A percentile compares a stretch with the other conserved stretches of the same genome.
These are phyloP conservation scores for Lentinula aciculospora DNA, from an alignment of 768 basidiomycete species.

Conservation along the genomic window DNA sequence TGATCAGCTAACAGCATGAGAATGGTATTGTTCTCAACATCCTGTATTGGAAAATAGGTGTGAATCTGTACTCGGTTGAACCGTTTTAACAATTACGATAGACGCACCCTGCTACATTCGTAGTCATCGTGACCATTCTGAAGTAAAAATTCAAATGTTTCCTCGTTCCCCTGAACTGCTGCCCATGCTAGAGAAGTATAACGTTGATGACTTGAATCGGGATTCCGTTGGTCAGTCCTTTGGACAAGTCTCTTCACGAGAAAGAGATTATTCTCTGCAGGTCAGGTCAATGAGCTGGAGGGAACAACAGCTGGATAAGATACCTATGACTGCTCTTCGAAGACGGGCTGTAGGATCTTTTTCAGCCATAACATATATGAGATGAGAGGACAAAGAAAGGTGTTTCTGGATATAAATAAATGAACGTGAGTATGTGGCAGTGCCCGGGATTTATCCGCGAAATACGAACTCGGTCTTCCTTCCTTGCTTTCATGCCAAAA, in stretches of 20 bases:
- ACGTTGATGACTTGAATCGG: slow-evolving; percentile 68
- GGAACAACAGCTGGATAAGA: slow-evolving; percentile 8
- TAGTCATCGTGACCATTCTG: slow-evolving; percentile 88
- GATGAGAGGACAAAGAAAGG: slow-evolving; percentile 15
- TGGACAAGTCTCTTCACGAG: slow-evolving; percentile 85
- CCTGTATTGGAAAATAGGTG: slow-evolving; percentile 42
- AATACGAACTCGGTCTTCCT: neutral
- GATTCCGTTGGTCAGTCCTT: slow-evolving; percentile 86
- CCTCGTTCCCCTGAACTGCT: slow-evolving; percentile 81
- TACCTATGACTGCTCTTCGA: slow-evolving; percentile 77
- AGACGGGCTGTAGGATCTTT: slow-evolving; percentile 73
- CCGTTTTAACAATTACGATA: slow-evolving; percentile 5
- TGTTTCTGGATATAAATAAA: slow-evolving; percentile 2
- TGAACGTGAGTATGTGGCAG: neutral
- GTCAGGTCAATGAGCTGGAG: slow-evolving; percentile 5
- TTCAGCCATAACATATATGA: slow-evolving; percentile 60
- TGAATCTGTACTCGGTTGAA: slow-evolving; percentile 6
- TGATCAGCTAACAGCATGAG: slow-evolving; percentile 89
- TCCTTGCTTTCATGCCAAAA: slow-evolving; percentile 65
- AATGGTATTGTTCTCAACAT: slow-evolving; percentile 89
- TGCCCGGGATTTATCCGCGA: neutral
- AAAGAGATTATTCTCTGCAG: slow-evolving; percentile 88
- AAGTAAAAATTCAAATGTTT: slow-evolving; percentile 89
- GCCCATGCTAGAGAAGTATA: slow-evolving; percentile 92
- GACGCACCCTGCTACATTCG: slow-evolving; percentile 80